phyloP scores from a whole-genome alignment of 192 early-diverging fungal genomes.

The Phlyctochytrium planicorne region DNA sequence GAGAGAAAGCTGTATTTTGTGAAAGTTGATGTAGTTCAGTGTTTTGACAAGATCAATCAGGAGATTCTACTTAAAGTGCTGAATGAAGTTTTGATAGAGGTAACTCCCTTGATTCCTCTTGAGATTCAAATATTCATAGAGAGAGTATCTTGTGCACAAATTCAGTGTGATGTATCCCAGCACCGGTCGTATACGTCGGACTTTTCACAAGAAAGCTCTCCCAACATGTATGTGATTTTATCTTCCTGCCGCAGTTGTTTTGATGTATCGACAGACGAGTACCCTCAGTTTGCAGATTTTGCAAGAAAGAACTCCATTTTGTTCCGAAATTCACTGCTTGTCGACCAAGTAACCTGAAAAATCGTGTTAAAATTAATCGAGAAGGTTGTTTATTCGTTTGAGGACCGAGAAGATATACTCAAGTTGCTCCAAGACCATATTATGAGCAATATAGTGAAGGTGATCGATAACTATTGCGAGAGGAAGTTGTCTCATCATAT shows the following conservation, averaged over 20 bases:
- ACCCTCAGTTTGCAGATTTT: constrained; percentile 38
- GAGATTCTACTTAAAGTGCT: constrained; percentile 60
- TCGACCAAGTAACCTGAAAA: constrained; percentile 54
- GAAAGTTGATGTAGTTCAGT: constrained; percentile 77
- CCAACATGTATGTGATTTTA: constrained; percentile 32
- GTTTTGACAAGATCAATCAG: constrained; percentile 85
- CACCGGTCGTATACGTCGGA: constrained; percentile 32
- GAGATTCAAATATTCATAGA: constrained; percentile 30
- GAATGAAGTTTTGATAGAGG: constrained; percentile 45
- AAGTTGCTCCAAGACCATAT: constrained; percentile 63
- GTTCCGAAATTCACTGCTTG: constrained; percentile 59
- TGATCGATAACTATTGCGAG: no score
- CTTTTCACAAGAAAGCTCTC: constrained; percentile 31
- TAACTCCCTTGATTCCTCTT: constrained; percentile 4
- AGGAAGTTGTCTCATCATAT: no score
- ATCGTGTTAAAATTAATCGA: background rate
- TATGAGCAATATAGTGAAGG: constrained; percentile 62
- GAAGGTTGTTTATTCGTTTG: constrained; percentile 54
- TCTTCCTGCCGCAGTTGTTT: no score
- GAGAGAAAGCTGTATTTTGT: constrained; percentile 76
- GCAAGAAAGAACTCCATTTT: constrained; percentile 44
- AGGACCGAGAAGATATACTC: constrained; percentile 50
- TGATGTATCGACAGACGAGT: constrained; percentile 44
- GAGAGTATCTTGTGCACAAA: constrained; percentile 70
- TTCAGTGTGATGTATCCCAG: constrained; percentile 51